These are phyloP conservation scores for Dujonia santamariae DNA, from an alignment of 1,139 yeast species.

Conservation along the genomic window DNA sequence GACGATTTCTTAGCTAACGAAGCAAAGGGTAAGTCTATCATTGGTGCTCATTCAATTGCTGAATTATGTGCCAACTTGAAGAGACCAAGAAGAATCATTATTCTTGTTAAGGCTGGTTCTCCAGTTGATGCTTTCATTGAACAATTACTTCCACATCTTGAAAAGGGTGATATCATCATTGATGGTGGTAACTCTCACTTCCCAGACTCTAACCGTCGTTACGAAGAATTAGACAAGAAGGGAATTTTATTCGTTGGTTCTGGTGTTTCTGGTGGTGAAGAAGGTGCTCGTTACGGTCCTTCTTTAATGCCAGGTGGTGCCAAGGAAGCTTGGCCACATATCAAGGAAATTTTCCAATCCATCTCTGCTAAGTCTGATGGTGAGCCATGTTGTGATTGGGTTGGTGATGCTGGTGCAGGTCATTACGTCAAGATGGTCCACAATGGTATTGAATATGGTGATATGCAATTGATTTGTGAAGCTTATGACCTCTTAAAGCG, in stretches of 20 bases:
- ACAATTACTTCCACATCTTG: slow-evolving; percentile 86
- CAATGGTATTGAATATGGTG: slow-evolving; percentile 99
- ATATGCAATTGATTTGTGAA: slow-evolving; percentile 98
- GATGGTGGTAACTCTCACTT: slow-evolving; percentile 99
- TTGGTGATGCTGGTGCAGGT: slow-evolving; percentile 98
- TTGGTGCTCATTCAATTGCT: slow-evolving; percentile 91
- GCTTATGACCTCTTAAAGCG: slow-evolving; percentile 96
- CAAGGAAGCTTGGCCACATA: slow-evolving; percentile 97
- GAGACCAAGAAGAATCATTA: slow-evolving; percentile 93
- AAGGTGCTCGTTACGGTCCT: slow-evolving; percentile 99
- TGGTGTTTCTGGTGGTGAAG: slow-evolving; percentile 99
- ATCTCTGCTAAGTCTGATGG: slow-evolving; percentile 96
- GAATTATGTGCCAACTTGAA: slow-evolving; percentile 87
- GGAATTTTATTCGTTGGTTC: slow-evolving; percentile 95
- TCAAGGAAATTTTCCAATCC: slow-evolving; percentile 93
- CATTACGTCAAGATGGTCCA: slow-evolving; percentile 99
- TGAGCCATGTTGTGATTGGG: slow-evolving; percentile 99
- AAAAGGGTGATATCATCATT: slow-evolving; percentile 95
- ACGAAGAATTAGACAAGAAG: slow-evolving; percentile 79
- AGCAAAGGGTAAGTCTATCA: slow-evolving; percentile 94
- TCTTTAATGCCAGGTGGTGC: slow-evolving; percentile 99
- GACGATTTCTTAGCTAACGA: slow-evolving; percentile 90
- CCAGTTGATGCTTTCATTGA: slow-evolving; percentile 93
- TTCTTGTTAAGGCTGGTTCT: slow-evolving; percentile 93
- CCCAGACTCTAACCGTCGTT: slow-evolving; percentile 98